These are phyloP conservation scores for Immersiporthe knoxdaviesiana DNA, from an alignment of 2,329 filamentous ascomycete species.

Conservation along the genomic window DNA sequence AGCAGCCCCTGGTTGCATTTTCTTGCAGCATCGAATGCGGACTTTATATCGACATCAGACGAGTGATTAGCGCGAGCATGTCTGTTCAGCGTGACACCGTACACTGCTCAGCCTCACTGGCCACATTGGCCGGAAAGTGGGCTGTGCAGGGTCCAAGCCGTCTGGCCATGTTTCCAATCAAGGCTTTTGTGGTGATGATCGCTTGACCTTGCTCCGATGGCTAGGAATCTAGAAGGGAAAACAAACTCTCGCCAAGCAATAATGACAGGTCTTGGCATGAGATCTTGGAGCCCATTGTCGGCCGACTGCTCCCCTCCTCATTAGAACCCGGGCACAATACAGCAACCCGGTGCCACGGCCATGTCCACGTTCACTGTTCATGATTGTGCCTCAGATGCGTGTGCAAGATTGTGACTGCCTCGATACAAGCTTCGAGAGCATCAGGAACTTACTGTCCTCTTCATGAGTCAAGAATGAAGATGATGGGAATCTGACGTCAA, in stretches of 20 bases:
- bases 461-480: background rate
- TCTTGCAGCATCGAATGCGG: background rate
- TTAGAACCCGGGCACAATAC: background rate
- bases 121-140: background rate
- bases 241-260: background rate
- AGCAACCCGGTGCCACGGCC: background rate
- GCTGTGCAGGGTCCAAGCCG: background rate
- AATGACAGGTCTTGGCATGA: constrained; percentile 6
- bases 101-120: background rate
- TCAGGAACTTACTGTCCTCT: background rate
- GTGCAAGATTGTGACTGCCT: background rate
- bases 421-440: background rate
- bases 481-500: background rate
- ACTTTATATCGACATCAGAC: background rate
- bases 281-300: background rate
- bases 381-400: background rate
- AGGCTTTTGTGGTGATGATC: too few species aligned
- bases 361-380: background rate
- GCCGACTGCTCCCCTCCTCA: background rate
- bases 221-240: background rate
- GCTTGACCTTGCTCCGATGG: background rate
- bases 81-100: background rate
- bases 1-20: background rate
- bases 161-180: background rate
- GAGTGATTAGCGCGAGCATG: background rate